phyloP scores from a whole-genome alignment of 2,329 filamentous ascomycete species.

The Biscogniauxia sp. region DNA sequence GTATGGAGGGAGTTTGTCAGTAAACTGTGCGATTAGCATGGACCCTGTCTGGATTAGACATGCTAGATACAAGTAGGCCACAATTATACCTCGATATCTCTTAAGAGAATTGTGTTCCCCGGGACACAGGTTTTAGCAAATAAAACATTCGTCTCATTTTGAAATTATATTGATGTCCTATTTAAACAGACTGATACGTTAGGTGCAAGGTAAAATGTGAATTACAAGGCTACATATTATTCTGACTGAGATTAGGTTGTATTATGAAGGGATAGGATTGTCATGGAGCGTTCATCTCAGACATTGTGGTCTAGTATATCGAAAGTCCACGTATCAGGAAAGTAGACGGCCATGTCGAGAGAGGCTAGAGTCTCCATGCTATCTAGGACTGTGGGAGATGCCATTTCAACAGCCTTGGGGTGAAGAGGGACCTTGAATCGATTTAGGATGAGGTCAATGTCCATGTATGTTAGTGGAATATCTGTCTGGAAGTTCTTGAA shows the following conservation, averaged over 20 bases:
- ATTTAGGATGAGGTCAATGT: constrained; percentile 17
- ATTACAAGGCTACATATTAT: neutral
- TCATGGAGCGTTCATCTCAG: neutral
- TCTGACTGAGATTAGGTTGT: neutral
- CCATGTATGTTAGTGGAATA: constrained; percentile 13
- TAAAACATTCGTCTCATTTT: neutral
- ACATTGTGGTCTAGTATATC: neutral
- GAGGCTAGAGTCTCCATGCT: neutral
- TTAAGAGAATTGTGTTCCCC: too few relatives aligned
- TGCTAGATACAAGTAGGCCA: too few relatives aligned
- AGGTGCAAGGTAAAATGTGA: neutral
- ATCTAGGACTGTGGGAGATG: neutral
- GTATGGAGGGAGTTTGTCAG: constrained; percentile 6
- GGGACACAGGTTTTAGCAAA: neutral
- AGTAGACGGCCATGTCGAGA: constrained; percentile 1
- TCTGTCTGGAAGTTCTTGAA: constrained; percentile 4
- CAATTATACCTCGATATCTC: too few relatives aligned
- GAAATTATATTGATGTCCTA: neutral
- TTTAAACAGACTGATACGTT: neutral
- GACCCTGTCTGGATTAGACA: neutral
- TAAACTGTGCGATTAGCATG: neutral
- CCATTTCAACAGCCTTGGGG: constrained; percentile 14
- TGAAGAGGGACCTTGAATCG: constrained; percentile 22
- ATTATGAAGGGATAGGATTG: neutral
- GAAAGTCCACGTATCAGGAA: neutral